Percentiles rank a stretch among this genome's conserved stretches.
These are phyloP conservation scores for Nannochloropsis salina DNA, from an alignment of 108 stramenopile species.

Conservation along the genomic window DNA sequence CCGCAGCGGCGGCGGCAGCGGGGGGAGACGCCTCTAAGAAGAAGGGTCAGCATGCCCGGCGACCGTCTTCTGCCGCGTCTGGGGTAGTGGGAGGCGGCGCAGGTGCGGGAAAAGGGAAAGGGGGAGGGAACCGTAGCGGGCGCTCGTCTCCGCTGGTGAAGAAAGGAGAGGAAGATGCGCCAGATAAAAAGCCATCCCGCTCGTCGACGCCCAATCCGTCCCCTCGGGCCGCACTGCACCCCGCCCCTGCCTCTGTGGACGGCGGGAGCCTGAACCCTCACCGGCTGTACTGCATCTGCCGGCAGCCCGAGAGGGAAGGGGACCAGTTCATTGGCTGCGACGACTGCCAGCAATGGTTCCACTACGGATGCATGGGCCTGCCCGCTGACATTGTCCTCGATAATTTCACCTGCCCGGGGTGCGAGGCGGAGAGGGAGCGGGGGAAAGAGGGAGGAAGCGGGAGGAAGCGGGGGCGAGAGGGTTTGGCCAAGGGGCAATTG, in stretches of 20 bases:
- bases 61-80: background rate
- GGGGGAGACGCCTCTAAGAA: background rate
- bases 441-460: constrained; percentile 2
- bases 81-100: background rate
- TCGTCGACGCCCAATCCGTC: too few relatives aligned
- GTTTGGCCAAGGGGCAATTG: background rate
- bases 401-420: background rate
- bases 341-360: background rate
- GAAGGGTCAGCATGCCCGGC: background rate
- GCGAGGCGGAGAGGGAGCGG: background rate
- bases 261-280: background rate
- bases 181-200: too few relatives aligned
- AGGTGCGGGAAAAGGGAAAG: background rate
- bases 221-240: too few relatives aligned
- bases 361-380: background rate
- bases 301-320: background rate
- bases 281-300: background rate
- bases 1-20: background rate
- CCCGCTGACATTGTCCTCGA: background rate
- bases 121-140: background rate
- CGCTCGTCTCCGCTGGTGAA: background rate
- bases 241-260: background rate
- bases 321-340: constrained; percentile 17
- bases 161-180: too few relatives aligned
- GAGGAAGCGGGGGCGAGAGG: background rate